Base-by-base conservation (phyloP, 768 basidiomycete genomes). In the Tulasnella calospora region DNA sequence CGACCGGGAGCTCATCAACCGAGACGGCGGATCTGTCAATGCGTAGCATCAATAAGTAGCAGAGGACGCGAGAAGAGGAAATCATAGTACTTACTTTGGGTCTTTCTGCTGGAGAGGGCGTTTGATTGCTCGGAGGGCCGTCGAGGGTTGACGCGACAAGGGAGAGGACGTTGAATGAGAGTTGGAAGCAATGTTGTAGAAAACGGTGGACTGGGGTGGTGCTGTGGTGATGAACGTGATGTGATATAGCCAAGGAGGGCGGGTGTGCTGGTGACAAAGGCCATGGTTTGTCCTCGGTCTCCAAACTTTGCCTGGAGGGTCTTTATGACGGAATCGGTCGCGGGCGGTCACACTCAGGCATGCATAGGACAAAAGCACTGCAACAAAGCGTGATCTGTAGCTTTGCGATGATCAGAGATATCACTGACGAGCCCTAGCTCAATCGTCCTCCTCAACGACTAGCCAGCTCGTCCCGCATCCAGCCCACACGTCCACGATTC, bases 381-480 rank as follows among this genome's bases (percentile, higher is more conserved):
- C 21, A n/a, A n/a, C 51, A 51, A 51, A 5, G 51, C 5, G 23
- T 5, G 7, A 51, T 7, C n/a, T 12, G n/a, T 4, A 4, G 4
- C 51, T n/a, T 23, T 51, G 51, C 23, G 3, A n/a, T 8, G 23
- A 23, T 2, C 10, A 23, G 21, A n/a, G 10, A 7, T n/a, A n/a
- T 8, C 23, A 51, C 17, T 19, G 51, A 51, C 4, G 13, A 44
- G 17, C 44, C 13, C 12, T 13, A 19, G 23, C 41, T 27, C 38
- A 46, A 4, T 76, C 55, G 30, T 61, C 57, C 21, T 57, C 57
- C 75, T 76, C 75, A 19, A 84, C 74, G 69, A 82, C 81, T 13
- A 89, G 82, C 88, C 88, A 90, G 79, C 85, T 89, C 30, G 88
- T 88, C 40, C 88, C 89, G 78, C 86, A 88, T 7, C 89, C 89